Conservation (phyloP, 2,329 filamentous ascomycete genomes). For the Lecanosticta acicola region DNA sequence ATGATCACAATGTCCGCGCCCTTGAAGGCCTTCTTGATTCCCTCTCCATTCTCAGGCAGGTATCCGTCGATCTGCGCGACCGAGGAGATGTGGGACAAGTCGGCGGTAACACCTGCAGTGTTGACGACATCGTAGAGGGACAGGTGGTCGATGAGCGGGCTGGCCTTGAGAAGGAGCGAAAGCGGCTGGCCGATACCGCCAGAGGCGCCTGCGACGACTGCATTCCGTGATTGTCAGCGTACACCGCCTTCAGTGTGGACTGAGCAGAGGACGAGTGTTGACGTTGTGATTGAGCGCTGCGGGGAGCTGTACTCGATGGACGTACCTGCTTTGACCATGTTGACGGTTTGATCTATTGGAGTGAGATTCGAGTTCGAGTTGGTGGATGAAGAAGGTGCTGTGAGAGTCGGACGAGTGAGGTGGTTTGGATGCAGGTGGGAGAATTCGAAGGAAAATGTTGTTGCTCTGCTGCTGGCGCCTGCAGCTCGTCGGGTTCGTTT, state of each 20-base stretch:
- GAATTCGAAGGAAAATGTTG: conserved; percentile 3
- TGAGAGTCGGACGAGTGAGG: conserved; percentile 1
- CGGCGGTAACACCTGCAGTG: conserved; percentile 90
- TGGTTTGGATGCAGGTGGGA: conserved; percentile 6
- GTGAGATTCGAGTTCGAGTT: conserved; percentile 4
- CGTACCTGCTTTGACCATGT: conserved; percentile 29
- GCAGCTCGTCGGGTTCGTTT: neutral
- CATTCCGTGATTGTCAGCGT: conserved; percentile 2
- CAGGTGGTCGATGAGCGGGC: conserved; percentile 82
- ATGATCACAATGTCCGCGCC: conserved; percentile 95
- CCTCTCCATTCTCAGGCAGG: conserved; percentile 70
- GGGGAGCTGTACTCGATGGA: conserved; percentile 1
- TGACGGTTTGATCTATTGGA: conserved; percentile 11
- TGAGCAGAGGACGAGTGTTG: neutral
- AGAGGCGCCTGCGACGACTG: conserved; percentile 85
- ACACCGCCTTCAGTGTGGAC: neutral
- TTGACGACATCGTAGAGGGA: conserved; percentile 99
- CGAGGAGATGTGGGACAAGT: conserved; percentile 95
- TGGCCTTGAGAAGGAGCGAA: conserved; percentile 91
- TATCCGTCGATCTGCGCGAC: conserved; percentile 81
- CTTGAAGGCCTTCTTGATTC: conserved; percentile 81
- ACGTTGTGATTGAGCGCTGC: conserved; percentile 9
- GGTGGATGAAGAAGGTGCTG: neutral
- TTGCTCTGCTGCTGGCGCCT: neutral
- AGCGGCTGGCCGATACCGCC: conserved; percentile 99